Evolutionary conservation across 2,329 filamentous ascomycete species (phyloP), one percentile per base, ranked within the genome.

Genomic region (Penicillium decumbens): DNA sequence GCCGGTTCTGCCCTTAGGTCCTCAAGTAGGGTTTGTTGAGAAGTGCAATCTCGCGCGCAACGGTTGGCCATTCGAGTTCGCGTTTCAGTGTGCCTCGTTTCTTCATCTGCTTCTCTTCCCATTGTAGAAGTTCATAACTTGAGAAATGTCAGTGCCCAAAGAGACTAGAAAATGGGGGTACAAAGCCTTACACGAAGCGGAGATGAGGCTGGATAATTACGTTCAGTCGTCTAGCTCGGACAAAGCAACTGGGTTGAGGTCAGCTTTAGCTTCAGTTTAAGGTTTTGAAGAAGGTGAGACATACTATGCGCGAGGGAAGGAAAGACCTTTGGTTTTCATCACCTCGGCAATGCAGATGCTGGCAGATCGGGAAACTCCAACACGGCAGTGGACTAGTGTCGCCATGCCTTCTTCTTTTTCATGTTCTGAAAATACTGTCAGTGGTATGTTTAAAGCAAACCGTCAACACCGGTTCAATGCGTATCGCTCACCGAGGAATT

Each of bases 291-390:
- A 38, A 27, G 25, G 4, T 6, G 23, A 8, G 45, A 75, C 79
- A 67, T 71, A 82, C 78, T 98, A 98, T 51, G 93, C 93, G 47
- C 88, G 81, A 10, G 93, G 90, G 61, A 97, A 92, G 0, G 89
- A 93, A 57, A 96, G 74, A 20, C 82, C 78, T 60, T 89, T 72
- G 24, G 85, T 78, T 30, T 85, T 84, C 93, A 98, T 98, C 30
- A 97, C 89, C 70, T 97, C 91, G n/a, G 93, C 93, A 63, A 98
- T 98, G 68, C 93, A 97, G 54, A 98, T 96, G 1, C 92, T 98
- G 10, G 93, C 93, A 55, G 89, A 95, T 44, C 93, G 83, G 43
- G 91, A 96, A 47, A 98, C 93, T 41, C 93, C 93, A 6, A 98
- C 93, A 15, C 93, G 86, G 68, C 93, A 98, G 68, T 98, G 93